These are phyloP conservation scores for Lactarius sp. DNA, from an alignment of 768 basidiomycete genomes.

Conservation along the genomic window DNA sequence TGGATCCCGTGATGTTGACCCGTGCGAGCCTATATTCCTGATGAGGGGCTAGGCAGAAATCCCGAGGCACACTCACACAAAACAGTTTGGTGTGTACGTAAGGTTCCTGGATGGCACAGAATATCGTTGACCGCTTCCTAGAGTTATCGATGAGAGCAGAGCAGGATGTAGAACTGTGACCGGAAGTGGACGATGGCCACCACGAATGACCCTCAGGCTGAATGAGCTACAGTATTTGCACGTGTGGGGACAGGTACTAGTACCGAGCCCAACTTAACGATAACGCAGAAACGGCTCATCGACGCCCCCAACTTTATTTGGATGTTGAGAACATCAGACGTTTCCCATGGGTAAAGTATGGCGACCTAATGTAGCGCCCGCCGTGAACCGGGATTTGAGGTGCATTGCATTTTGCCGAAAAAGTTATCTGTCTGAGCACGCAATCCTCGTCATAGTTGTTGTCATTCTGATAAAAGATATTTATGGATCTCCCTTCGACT, in stretches of 20 bases:
- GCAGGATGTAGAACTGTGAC: background rate
- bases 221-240: too few relatives aligned
- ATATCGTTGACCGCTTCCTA: background rate
- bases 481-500: background rate
- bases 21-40: background rate
- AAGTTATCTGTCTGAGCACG: slow-evolving; percentile 1
- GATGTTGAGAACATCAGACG: background rate
- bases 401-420: background rate
- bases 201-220: background rate
- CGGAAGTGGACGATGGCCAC: background rate
- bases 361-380: background rate
- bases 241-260: too few relatives aligned
- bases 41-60: background rate
- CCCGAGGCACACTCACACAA: background rate
- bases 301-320: background rate
- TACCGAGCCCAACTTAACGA: too few relatives aligned
- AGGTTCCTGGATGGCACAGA: background rate
- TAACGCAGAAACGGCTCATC: background rate
- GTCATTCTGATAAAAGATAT: background rate
- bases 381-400: background rate
- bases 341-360: too few relatives aligned
- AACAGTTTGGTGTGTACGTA: background rate
- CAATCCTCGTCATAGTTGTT: slow-evolving; percentile 3
- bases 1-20: background rate
- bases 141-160: background rate